Evolutionary conservation across 2,329 filamentous ascomycete species (phyloP).

Genomic region (Fusarium buxicola): DNA sequence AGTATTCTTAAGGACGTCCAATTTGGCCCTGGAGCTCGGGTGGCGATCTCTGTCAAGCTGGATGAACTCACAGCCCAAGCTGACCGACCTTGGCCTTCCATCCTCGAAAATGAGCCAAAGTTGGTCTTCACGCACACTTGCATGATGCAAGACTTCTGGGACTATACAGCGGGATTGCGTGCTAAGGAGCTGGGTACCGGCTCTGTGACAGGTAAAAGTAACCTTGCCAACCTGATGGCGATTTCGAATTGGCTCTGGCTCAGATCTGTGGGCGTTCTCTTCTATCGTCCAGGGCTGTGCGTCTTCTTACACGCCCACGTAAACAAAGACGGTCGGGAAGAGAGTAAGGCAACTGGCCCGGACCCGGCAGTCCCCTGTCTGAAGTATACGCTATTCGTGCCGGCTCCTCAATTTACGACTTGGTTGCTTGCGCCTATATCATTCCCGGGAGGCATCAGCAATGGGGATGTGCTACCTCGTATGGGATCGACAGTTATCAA

Average conservation of each 20-base stretch:
- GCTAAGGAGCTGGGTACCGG: slow-evolving; percentile 40
- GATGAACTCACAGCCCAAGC: slow-evolving; percentile 9
- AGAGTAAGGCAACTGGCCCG: not conserved
- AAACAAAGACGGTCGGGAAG: slow-evolving; percentile 51
- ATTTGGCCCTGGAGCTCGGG: slow-evolving; percentile 26
- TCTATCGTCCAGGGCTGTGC: slow-evolving; percentile 47
- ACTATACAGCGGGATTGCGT: slow-evolving; percentile 14
- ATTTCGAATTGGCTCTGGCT: slow-evolving; percentile 51
- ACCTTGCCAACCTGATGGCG: slow-evolving; percentile 38
- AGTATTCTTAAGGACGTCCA: slow-evolving; percentile 30
- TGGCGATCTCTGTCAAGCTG: slow-evolving; percentile 27
- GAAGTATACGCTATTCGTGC: slow-evolving; percentile 54
- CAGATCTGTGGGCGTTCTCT: slow-evolving; percentile 53
- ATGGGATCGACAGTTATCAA: slow-evolving; percentile 42
- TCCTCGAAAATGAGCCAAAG: slow-evolving; percentile 40
- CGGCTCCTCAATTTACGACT: slow-evolving; percentile 32
- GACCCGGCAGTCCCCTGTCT: slow-evolving; percentile 34
- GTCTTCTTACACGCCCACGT: slow-evolving; percentile 55
- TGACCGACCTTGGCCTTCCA: slow-evolving; percentile 42
- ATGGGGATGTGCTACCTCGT: slow-evolving; percentile 27
- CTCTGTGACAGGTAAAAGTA: slow-evolving; percentile 21
- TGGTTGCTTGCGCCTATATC: slow-evolving; percentile 44
- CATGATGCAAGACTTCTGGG: slow-evolving; percentile 49
- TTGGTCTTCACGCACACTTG: slow-evolving; percentile 53
- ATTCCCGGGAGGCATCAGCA: slow-evolving; percentile 11